A percentile compares a stretch with the other conserved stretches of the same genome.
These are phyloP conservation scores for Geotrichum fermentans DNA, from an alignment of 1,139 yeast species.

Conservation along the genomic window DNA sequence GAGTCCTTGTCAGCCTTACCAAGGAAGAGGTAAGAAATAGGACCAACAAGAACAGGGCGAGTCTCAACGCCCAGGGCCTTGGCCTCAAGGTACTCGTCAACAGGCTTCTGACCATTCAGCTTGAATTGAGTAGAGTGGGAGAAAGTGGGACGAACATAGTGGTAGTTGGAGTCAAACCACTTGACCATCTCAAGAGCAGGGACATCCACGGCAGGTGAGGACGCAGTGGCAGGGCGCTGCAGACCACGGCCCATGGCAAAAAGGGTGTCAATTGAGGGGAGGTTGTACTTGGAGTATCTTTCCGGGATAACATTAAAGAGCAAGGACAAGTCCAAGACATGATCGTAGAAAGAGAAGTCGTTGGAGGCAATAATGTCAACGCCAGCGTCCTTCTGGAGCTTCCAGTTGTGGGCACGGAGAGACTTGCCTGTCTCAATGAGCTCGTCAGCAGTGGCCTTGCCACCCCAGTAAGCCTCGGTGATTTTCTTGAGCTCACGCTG, in stretches of 20 bases:
- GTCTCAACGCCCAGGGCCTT: slow-evolving; percentile 93
- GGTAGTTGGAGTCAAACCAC: slow-evolving; percentile 99
- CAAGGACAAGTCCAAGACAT: slow-evolving; percentile 86
- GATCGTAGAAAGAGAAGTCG: slow-evolving; percentile 97
- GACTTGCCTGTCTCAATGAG: slow-evolving; percentile 90
- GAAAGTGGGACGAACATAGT: slow-evolving; percentile 98
- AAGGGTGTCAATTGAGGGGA: slow-evolving; percentile 84
- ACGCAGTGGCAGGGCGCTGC: slow-evolving; percentile 91
- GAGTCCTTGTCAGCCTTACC: slow-evolving; percentile 99
- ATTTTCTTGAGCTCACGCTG: slow-evolving; percentile 98
- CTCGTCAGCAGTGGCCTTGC: slow-evolving; percentile 83
- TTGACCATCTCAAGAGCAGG: slow-evolving; percentile 99
- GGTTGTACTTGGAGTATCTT: slow-evolving; percentile 87
- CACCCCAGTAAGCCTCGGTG: slow-evolving; percentile 98
- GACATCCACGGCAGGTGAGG: slow-evolving; percentile 88
- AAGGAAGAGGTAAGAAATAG: slow-evolving; percentile 86
- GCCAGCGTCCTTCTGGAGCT: slow-evolving; percentile 94
- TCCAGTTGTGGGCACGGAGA: slow-evolving; percentile 95
- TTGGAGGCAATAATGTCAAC: slow-evolving; percentile 95
- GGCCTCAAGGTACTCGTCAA: slow-evolving; percentile 96
- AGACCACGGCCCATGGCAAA: slow-evolving; percentile 99
- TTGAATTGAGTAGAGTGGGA: slow-evolving; percentile 93
- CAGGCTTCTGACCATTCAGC: slow-evolving; percentile 93
- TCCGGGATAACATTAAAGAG: slow-evolving; percentile 95
- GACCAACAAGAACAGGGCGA: slow-evolving; percentile 96